Base-by-base conservation (phyloP, 176 grass and related monocot species). In the Eleusine coracana region DNA sequence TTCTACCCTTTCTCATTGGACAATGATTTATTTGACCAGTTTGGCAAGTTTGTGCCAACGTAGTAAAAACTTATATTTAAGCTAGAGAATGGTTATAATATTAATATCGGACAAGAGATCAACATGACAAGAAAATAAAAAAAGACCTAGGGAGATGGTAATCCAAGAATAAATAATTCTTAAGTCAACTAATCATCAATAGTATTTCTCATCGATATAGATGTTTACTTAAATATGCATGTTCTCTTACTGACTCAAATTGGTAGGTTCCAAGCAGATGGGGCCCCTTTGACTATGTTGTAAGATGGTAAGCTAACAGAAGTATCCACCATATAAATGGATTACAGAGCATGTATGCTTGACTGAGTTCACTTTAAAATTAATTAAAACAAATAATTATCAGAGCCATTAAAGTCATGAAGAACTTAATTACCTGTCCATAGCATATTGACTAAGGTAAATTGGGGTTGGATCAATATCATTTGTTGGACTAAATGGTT, bases 391-490 rank as follows among this genome's bases (percentile, higher is more conserved):
- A 75, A 52, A 62, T 16, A 10, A 70, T 23, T 51, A 55, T 62
- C 49, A 45, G 42, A 39, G 4, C 45, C 65, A 81, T 38, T 29
- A 81, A 45, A 70, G 5, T 72, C 68, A 66, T 25, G 25, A 38
- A 46, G 13, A 66, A 78, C 73, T 56, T 12, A 79, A 54, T 34
- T 91, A 98, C 96, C 96, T 98, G 73, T 93, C 96, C 91, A 96
- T 90, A 60, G 96, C 85, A 52, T 78, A 95, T 78, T 95, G 86
- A 25, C 89, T 90, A 65, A 95, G 92, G 72, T 90, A 95, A 82
- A 98, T 89, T 80, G 92, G 96, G 70, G 92, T 98, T 80, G 96
- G 92, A 77, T 90, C 82, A 68, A 93, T 95, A 80, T 99, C 91
- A 88, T 99, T 99, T 55, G 82, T 88, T 77, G 84, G 37, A 85